These are phyloP conservation scores for Nitzschia palea DNA, from an alignment of 108 stramenopile species.

Conservation along the genomic window DNA sequence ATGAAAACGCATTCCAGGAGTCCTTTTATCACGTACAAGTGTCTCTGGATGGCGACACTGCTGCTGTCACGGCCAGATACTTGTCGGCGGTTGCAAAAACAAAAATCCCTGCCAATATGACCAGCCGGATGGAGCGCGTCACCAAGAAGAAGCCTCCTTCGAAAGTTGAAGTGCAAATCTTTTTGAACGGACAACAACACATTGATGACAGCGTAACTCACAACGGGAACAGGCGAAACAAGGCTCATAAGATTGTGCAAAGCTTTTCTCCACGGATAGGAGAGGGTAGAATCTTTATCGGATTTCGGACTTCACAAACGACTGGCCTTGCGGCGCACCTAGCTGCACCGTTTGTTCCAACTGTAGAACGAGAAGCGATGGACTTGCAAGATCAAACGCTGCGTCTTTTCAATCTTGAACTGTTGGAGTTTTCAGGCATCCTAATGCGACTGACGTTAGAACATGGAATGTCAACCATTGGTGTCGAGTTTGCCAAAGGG, in stretches of 20 bases:
- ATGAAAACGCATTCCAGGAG: constrained; percentile 42
- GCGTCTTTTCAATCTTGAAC: constrained; percentile 65
- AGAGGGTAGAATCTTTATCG: constrained; percentile 74
- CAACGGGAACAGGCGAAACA: not conserved
- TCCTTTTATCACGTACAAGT: constrained; percentile 44
- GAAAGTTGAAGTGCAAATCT: constrained; percentile 58
- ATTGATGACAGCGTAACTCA: constrained; percentile 16
- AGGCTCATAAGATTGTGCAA: constrained; percentile 46
- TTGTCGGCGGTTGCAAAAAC: constrained; percentile 66
- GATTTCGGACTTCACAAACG: constrained; percentile 80
- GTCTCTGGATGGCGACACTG: constrained; percentile 41
- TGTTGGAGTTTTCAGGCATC: constrained; percentile 70
- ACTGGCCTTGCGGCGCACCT: constrained; percentile 78
- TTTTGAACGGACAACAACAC: constrained; percentile 48
- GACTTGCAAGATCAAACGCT: constrained; percentile 76
- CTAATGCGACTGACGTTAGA: constrained; percentile 52
- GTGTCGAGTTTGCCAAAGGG: constrained; percentile 43
- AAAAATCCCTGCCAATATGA: constrained; percentile 60
- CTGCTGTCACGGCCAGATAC: constrained; percentile 66
- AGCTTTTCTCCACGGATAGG: constrained; percentile 64
- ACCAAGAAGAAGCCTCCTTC: constrained; percentile 82
- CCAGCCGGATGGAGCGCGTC: constrained; percentile 72
- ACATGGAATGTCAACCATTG: constrained; percentile 57
- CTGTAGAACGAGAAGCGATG: constrained; percentile 83
- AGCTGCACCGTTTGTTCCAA: constrained; percentile 77